Percentiles rank a stretch among this genome's conserved stretches.
phyloP scores from a whole-genome alignment of 805 yeast genomes.

The Saccharomyces jurei region DNA sequence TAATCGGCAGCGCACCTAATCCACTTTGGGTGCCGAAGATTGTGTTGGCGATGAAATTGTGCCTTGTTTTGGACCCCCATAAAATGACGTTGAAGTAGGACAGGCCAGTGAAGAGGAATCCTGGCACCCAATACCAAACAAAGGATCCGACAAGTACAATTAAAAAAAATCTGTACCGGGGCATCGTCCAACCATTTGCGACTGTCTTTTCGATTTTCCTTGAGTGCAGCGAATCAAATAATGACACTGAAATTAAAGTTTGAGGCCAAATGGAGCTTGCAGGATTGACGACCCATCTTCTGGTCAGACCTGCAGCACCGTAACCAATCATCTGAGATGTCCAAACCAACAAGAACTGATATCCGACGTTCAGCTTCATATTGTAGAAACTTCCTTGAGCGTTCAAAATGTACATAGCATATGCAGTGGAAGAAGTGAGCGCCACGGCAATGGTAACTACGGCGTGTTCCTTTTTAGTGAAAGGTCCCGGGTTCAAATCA shows the following conservation, averaged over 20 bases:
- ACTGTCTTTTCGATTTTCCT: slow-evolving; percentile 34
- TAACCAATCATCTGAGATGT: slow-evolving; percentile 60
- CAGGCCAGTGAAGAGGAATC: slow-evolving; percentile 52
- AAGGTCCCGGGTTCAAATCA: slow-evolving; percentile 44
- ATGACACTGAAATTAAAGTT: slow-evolving; percentile 48
- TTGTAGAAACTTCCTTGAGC: slow-evolving; percentile 41
- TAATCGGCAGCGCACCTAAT: slow-evolving; percentile 45
- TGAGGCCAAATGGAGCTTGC: slow-evolving; percentile 59
- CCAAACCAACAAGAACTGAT: slow-evolving; percentile 42
- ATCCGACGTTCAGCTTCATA: slow-evolving; percentile 39
- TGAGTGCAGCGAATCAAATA: slow-evolving; percentile 44
- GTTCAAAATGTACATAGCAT: slow-evolving; percentile 48
- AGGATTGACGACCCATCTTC: slow-evolving; percentile 52
- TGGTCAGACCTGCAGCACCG: slow-evolving; percentile 54
- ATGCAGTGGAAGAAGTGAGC: slow-evolving; percentile 38
- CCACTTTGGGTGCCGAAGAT: slow-evolving; percentile 55
- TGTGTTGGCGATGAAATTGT: slow-evolving; percentile 51
- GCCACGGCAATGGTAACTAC: slow-evolving; percentile 43
- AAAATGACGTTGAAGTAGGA: slow-evolving; percentile 44
- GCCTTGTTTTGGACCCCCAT: slow-evolving; percentile 31
- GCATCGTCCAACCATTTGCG: slow-evolving; percentile 53
- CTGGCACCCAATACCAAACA: slow-evolving; percentile 61
- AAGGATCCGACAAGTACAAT: slow-evolving; percentile 37
- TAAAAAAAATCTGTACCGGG: slow-evolving; percentile 43
- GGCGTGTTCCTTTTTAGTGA: slow-evolving; percentile 47